Evolutionary conservation across 2,329 filamentous ascomycete species (phyloP).

Genomic region (Thermoascus crustaceus): DNA sequence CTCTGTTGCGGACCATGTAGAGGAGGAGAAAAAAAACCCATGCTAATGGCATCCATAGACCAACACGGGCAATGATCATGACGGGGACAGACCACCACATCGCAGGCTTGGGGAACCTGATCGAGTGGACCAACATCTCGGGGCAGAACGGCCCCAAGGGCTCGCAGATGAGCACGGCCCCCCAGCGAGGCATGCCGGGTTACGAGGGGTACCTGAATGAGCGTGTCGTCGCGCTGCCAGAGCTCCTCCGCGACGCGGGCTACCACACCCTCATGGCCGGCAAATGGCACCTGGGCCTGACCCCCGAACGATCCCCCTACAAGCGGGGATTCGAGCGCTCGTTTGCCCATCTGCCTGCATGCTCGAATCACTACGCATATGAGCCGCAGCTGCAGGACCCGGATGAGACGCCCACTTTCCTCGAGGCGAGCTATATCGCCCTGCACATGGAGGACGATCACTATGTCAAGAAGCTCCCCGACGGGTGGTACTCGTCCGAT

Average conservation of each 20-base stretch:
- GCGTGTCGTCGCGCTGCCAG: constrained; percentile 50
- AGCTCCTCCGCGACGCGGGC: constrained; percentile 50
- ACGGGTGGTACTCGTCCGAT: constrained; percentile 48
- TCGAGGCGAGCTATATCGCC: constrained; percentile 36
- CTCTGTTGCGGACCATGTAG: too few relatives aligned
- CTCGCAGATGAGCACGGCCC: constrained; percentile 44
- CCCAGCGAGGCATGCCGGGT: constrained; percentile 51
- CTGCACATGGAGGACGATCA: constrained; percentile 40
- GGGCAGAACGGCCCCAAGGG: constrained; percentile 47
- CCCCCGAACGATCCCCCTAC: constrained; percentile 48
- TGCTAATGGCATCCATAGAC: constrained; percentile 22
- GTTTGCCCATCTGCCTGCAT: constrained; percentile 54
- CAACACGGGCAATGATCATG: constrained; percentile 58
- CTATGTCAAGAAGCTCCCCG: constrained; percentile 40
- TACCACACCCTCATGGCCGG: constrained; percentile 55
- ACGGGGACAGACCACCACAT: constrained; percentile 54
- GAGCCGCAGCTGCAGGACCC: constrained; percentile 37
- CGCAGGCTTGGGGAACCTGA: constrained; percentile 49
- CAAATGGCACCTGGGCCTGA: constrained; percentile 57
- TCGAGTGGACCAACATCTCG: constrained; percentile 50
- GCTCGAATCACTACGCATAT: constrained; percentile 51
- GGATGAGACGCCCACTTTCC: constrained; percentile 35
- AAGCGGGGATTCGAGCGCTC: constrained; percentile 52
- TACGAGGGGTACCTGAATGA: constrained; percentile 59
- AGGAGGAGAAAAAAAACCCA: background rate